Conservation (phyloP, 352 stramenopile genomes). For the Phytophthora multivora region DNA sequence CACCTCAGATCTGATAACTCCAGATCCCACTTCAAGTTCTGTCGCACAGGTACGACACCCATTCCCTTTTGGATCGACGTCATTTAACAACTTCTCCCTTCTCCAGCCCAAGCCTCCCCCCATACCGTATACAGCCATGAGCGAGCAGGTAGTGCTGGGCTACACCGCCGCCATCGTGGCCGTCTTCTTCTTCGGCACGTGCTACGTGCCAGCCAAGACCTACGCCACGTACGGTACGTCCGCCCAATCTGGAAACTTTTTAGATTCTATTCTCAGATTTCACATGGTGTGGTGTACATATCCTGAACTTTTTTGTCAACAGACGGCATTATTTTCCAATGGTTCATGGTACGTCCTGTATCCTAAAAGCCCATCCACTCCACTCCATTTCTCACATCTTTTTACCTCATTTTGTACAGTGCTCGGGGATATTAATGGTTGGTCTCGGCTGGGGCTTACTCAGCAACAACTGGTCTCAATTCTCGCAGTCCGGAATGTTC, state of each 20-base stretch:
- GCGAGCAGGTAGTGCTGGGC: slow-evolving; percentile 47
- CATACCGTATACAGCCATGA: slow-evolving; percentile 29
- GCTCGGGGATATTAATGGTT: slow-evolving; percentile 84
- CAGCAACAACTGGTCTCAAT: slow-evolving; percentile 85
- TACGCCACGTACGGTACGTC: slow-evolving; percentile 79
- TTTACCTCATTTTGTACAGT: slow-evolving; percentile 37
- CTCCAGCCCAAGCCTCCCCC: neutral
- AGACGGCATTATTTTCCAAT: slow-evolving; percentile 91
- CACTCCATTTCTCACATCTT: no score
- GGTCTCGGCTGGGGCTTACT: slow-evolving; percentile 74
- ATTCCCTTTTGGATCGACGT: neutral
- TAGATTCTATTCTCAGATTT: neutral
- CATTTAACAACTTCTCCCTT: slow-evolving; percentile 7
- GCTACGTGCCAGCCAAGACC: slow-evolving; percentile 84
- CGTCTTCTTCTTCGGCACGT: slow-evolving; percentile 86
- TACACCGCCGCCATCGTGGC: slow-evolving; percentile 67
- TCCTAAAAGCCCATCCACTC: neutral
- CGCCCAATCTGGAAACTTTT: neutral
- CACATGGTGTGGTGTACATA: slow-evolving; percentile 18
- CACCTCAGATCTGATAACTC: slow-evolving; percentile 1
- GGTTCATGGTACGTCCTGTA: slow-evolving; percentile 71
- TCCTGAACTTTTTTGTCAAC: slow-evolving; percentile 10
- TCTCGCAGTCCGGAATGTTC: slow-evolving; percentile 74
- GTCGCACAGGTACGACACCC: neutral
- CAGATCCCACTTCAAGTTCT: slow-evolving; percentile 8